Evolutionary conservation across 129 eudicot genomes (phyloP).

Genomic region (Lonicera japonica): DNA sequence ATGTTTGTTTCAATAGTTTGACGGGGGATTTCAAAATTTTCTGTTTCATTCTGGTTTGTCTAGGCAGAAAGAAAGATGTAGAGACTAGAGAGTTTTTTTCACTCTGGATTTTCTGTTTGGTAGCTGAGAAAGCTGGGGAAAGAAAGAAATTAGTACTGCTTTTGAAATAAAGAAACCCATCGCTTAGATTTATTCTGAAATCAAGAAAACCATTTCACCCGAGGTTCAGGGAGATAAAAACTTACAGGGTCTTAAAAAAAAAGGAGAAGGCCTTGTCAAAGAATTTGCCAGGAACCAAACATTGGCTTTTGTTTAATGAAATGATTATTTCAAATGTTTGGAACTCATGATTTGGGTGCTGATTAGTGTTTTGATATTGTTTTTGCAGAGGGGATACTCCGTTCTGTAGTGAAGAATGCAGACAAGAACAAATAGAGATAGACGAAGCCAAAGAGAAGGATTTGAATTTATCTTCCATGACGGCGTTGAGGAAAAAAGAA

Average conservation of each 20-base stretch:
- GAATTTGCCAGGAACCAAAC: conserved; percentile 1
- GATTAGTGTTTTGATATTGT: neutral
- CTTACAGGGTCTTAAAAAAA: too few species aligned
- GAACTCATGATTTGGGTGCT: neutral
- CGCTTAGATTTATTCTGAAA: too few species aligned
- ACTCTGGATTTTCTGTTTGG: neutral
- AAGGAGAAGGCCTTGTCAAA: neutral
- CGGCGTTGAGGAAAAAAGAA: conserved; percentile 60
- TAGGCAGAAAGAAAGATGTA: too few species aligned
- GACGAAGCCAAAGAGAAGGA: conserved; percentile 56
- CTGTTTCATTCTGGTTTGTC: too few species aligned
- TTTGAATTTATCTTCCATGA: conserved; percentile 40
- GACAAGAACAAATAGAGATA: conserved; percentile 53
- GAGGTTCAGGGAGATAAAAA: too few species aligned
- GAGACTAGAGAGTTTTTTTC: neutral
- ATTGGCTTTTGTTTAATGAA: neutral
- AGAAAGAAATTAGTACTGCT: neutral
- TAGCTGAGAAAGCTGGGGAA: neutral
- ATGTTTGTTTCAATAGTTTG: too few species aligned
- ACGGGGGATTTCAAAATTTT: too few species aligned
- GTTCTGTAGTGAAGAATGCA: conserved; percentile 69
- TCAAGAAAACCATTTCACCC: neutral
- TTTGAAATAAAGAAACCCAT: neutral
- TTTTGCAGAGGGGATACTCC: conserved; percentile 60
- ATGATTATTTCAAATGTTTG: too few species aligned